A percentile compares a stretch with the other conserved stretches of the same genome.
Conservation (phyloP, 257 asterid genomes). For the Verbena officinalis region DNA sequence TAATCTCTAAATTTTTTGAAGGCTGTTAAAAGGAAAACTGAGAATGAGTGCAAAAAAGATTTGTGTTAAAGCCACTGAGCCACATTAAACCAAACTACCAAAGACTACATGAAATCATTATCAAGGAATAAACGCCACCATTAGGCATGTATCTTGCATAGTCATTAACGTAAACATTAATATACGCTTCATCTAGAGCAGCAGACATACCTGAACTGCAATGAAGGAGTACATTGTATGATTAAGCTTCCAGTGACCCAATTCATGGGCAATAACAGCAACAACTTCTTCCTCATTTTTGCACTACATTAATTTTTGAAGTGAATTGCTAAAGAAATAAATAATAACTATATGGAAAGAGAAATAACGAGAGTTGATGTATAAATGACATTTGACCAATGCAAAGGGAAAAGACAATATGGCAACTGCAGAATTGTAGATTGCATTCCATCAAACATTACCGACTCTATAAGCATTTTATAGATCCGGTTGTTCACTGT, state of each 20-base stretch:
- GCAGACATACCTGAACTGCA: constrained; percentile 82
- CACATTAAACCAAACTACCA: too few relatives aligned
- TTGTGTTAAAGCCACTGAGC: too few relatives aligned
- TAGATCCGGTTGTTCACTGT: too few relatives aligned
- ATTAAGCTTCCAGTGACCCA: constrained; percentile 99
- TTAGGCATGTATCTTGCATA: neutral
- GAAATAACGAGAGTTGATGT: neutral
- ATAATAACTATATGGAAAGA: constrained; percentile 1
- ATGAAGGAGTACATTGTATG: constrained; percentile 90
- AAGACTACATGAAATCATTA: neutral
- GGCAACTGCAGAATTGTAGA: neutral
- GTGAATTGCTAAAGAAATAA: neutral
- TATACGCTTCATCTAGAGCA: constrained; percentile 1
- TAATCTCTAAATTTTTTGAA: too few relatives aligned
- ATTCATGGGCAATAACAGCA: constrained; percentile 98
- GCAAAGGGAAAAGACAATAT: neutral
- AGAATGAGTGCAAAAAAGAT: too few relatives aligned
- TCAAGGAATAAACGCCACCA: constrained; percentile 11
- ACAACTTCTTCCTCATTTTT: constrained; percentile 95
- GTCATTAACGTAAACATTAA: constrained; percentile 5
- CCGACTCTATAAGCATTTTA: too few relatives aligned
- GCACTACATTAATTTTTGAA: constrained; percentile 58
- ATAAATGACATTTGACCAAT: neutral
- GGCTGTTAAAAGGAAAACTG: neutral
- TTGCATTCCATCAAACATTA: too few relatives aligned